A percentile compares a stretch with the other conserved stretches of the same genome.
These are phyloP conservation scores for Capsicum baccatum DNA, from an alignment of 257 asterid species.

Conservation along the genomic window DNA sequence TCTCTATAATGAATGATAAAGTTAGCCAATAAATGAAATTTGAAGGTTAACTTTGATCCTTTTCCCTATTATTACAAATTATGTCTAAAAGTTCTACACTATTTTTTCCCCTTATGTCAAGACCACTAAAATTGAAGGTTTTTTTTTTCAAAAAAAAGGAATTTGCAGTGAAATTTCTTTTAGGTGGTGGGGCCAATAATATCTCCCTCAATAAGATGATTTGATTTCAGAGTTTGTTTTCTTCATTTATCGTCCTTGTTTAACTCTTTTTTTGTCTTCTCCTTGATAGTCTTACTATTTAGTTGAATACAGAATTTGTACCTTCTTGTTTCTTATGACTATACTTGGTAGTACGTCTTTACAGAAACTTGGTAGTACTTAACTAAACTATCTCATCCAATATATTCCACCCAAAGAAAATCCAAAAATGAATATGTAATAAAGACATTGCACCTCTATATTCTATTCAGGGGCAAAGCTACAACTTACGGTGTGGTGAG, in stretches of 20 bases:
- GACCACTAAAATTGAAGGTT: background rate
- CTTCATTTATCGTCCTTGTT: slow-evolving; percentile 1
- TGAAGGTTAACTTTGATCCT: no score
- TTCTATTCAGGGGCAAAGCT: background rate
- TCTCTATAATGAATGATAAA: no score
- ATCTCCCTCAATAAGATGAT: slow-evolving; percentile 11
- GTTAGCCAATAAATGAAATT: no score
- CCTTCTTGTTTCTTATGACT: background rate
- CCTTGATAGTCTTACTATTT: slow-evolving; percentile 1
- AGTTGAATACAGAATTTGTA: slow-evolving; percentile 20
- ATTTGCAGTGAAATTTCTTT: background rate
- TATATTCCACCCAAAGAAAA: background rate
- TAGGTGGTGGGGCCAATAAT: slow-evolving; percentile 19
- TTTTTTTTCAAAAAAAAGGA: background rate
- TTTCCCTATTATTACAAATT: no score
- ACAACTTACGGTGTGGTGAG: no score
- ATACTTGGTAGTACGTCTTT: background rate
- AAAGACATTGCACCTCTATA: background rate
- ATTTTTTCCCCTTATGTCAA: no score
- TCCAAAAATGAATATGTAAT: no score
- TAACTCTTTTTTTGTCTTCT: slow-evolving; percentile 6
- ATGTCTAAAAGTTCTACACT: no score
- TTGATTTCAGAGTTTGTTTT: slow-evolving; percentile 19
- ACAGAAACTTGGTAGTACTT: background rate
- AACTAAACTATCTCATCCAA: background rate